Base-by-base conservation (phyloP, 345 rosid species). In the Melastoma malabathricum region DNA sequence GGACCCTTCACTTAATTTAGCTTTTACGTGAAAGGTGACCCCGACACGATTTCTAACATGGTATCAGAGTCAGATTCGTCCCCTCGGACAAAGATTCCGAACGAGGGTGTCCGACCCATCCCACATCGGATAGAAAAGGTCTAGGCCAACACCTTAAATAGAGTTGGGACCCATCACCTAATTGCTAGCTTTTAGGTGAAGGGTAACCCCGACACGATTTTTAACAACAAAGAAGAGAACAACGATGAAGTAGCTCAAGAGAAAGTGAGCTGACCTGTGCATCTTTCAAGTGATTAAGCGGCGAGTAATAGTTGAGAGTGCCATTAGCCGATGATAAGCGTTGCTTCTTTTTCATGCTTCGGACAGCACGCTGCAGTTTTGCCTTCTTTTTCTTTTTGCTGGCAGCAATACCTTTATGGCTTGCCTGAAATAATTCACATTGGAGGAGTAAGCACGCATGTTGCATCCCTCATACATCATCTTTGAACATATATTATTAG, bases 301-400 rank as follows among this genome's bases (percentile, higher is more conserved):
- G 98, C 22, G 94, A 92, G 70, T 81, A 81, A 75, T 62, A 76
- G 62, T 61, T 72, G 34, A 72, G 60, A 69, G 52, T 50, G 51
- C 52, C 67, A 16, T 59, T 79, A 62, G 73, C 79, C 19, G 79
- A 57, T 39, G 97, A 75, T 31, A 77, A 15, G 31, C 95, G 86
- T 56, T 92, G 95, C 64, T 77, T 71, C 59, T 60, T 84, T 63
- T 92, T 87, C 75, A 92, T 78, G 80, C 77, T 84, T 44, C 80
- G 73, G 50, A 79, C 53, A 19, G 79, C 90, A 54, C 95, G 88
- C 68, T 79, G 80, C 71, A 92, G 67, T 68, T 87, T 92, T 51
- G 98, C 98, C 72, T 87, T 74, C 86, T 87, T 92, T 69, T 87
- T 84, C 79, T 81, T 92, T 82, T 92, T 92, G 75, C 95, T 87